Evolutionary conservation across 73 alveolate species (phyloP).

Genomic region (Paramecium caudatum): DNA sequence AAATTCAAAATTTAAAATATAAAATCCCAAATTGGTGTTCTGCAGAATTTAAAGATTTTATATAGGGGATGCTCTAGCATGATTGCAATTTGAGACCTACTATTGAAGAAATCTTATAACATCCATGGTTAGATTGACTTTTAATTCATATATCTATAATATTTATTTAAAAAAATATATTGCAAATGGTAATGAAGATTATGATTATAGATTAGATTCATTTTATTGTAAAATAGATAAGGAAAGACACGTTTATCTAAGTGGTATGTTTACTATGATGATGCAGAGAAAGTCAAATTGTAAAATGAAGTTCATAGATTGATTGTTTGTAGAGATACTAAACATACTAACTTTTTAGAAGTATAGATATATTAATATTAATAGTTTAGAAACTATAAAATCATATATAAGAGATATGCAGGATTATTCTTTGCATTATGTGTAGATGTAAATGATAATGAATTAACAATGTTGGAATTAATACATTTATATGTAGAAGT

Average conservation of each 20-base stretch:
- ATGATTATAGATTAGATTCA: slow-evolving; percentile 93
- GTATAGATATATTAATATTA: slow-evolving; percentile 39
- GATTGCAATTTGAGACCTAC: slow-evolving; percentile 51
- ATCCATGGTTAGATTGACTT: slow-evolving; percentile 26
- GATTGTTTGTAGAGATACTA: slow-evolving; percentile 94
- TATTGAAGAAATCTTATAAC: neutral
- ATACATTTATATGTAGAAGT: slow-evolving; percentile 97
- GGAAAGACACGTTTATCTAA: slow-evolving; percentile 97
- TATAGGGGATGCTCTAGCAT: slow-evolving; percentile 32
- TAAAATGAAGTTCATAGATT: slow-evolving; percentile 92
- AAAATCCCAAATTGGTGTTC: neutral
- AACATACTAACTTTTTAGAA: slow-evolving; percentile 96
- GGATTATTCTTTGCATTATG: slow-evolving; percentile 97
- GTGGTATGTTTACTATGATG: slow-evolving; percentile 95
- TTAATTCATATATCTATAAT: neutral
- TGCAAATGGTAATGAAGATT: neutral
- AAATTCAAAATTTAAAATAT: neutral
- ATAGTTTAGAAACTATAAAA: slow-evolving; percentile 90
- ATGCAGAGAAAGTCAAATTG: slow-evolving; percentile 84
- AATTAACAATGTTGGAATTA: slow-evolving; percentile 95
- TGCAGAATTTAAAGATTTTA: neutral
- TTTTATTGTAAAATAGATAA: slow-evolving; percentile 96
- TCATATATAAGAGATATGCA: slow-evolving; percentile 97
- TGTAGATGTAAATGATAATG: slow-evolving; percentile 98
- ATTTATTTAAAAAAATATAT: neutral